Evolutionary conservation across 495 filamentous ascomycete genomes (phyloP), one percentile per base, ranked within the genome.

Genomic region (Opeltia flavorubescens): DNA sequence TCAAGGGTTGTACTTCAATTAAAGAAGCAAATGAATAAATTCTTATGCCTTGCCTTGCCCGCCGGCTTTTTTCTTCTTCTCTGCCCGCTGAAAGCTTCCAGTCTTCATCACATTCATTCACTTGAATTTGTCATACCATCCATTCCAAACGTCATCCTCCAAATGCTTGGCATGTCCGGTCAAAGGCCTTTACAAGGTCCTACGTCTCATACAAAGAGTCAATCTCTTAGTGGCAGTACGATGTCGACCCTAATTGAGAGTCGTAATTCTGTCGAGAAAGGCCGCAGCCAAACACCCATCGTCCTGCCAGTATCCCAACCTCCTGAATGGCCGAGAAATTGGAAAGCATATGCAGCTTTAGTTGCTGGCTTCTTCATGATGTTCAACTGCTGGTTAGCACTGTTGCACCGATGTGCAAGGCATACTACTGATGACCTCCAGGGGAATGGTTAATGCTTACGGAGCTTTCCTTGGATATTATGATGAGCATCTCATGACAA

Each of bases 381-480:
- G 67, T 66, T 62, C 49, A 66, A 67, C 35, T 61, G 60, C 46
- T 70, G 67, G 66, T 46, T 33, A 44, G 17, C 13, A 6, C 3
- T 9, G 2, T 25, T 28, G 15, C 12, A 8, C 23, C 13, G 57
- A 59, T 21, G 34, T 60, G 38, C 28, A 15, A 9, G 23, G 42
- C 20, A 4, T 25, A 43, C 20, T 27, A 28, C 26, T 43, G 25
- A 42, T 28, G 13, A 7, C n/a, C 24, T n/a, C 20, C 33, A 50
- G 49, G 45, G 48, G 49, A 28, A 31, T 51, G 5, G 61, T 67
- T 21, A 65, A 66, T 39, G 58, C 60, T 13, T 69, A 60, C 38
- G 67, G 67, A 29, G 65, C 64, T 5, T 68, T 64, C 40, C 50
- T 61, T 9, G 61, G 60, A 4, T 65, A 56, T 48, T 69, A 70